Conservation (phyloP, 768 basidiomycete species). For the Austroboletus festivus region DNA sequence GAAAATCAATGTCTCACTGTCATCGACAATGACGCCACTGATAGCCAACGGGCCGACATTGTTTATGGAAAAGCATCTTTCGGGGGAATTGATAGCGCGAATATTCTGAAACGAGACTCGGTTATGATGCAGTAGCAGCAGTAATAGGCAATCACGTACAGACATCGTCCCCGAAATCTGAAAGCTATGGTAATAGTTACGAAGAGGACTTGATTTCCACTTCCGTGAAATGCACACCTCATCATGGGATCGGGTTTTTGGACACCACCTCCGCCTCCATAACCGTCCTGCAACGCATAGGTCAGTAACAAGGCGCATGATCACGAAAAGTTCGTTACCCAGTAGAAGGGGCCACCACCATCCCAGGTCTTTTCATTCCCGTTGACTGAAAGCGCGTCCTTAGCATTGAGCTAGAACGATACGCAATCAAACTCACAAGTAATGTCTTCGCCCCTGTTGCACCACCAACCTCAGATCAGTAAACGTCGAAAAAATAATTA, state of each 20-base stretch:
- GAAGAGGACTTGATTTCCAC: too few relatives aligned
- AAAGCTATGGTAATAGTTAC: slow-evolving; percentile 26
- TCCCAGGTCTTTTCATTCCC: slow-evolving; percentile 41
- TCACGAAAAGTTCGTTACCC: slow-evolving; percentile 28
- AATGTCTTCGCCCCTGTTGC: slow-evolving; percentile 45
- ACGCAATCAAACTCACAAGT: slow-evolving; percentile 37
- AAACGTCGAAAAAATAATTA: too few relatives aligned
- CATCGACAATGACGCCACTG: slow-evolving; percentile 47
- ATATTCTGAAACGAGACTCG: slow-evolving; percentile 24
- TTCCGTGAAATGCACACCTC: slow-evolving; percentile 30
- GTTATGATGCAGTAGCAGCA: not conserved
- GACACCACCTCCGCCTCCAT: slow-evolving; percentile 10
- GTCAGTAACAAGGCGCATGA: not conserved
- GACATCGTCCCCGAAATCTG: slow-evolving; percentile 39
- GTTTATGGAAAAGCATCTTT: slow-evolving; percentile 29
- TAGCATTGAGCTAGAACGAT: not conserved
- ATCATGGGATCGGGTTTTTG: slow-evolving; percentile 40
- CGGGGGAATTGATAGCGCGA: slow-evolving; percentile 40
- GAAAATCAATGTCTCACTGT: slow-evolving; percentile 41
- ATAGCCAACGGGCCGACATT: slow-evolving; percentile 38
- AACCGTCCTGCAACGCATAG: slow-evolving; percentile 24
- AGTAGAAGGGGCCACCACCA: slow-evolving; percentile 43
- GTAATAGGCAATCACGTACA: slow-evolving; percentile 18
- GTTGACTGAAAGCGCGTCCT: slow-evolving; percentile 25
- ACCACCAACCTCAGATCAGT: too few relatives aligned